Evolutionary conservation across 768 basidiomycete species (phyloP), one percentile per base, ranked within the genome.

Genomic region (Russula ochroleuca): DNA sequence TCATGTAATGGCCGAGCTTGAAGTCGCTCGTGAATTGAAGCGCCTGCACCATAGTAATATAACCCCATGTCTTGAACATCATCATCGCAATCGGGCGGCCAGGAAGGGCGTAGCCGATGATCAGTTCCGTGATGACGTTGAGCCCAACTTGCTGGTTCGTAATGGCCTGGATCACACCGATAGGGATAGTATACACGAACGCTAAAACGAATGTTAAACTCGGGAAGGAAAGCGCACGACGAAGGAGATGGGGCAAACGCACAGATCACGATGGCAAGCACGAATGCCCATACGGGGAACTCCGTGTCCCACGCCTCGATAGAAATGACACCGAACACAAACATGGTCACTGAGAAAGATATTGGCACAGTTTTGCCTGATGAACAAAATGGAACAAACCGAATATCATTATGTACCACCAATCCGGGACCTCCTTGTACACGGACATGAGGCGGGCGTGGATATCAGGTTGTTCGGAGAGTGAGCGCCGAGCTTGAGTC

Each of bases 21-120:
- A 92, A 85, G 75, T 92, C 88, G 10, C 82, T 78, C 1, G 86
- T 81, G 76, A 92, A 92, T 48, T 75, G 76, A 47, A 91, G 72
- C 1, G 89, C 88, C 73, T 87, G 85, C 2, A 79, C 78, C 80
- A 85, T 83, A 55, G 83, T 85, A 62, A 87, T 85, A 69, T 88
- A 90, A 37, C 90, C 88, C 79, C 80, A 90, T 0, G 87, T 88
- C 81, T 90, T 92, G 81, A 91, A 91, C 78, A 92, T 77, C 90
- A 92, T 90, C 80, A 85, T 89, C 0, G 91, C 90, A 61, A 92
- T 72, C 6, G 90, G 88, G 17, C 81, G 82, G 2, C 92, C 90
- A 14, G 90, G 92, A 47, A 90, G 79, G 28, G 81, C 83, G 69
- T 90, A 92, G 59, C 91, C 91, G 31, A 91, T 84, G 65, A 93